phyloP scores from a whole-genome alignment of 2,329 filamentous ascomycete species.

The Calonectria honghensis region DNA sequence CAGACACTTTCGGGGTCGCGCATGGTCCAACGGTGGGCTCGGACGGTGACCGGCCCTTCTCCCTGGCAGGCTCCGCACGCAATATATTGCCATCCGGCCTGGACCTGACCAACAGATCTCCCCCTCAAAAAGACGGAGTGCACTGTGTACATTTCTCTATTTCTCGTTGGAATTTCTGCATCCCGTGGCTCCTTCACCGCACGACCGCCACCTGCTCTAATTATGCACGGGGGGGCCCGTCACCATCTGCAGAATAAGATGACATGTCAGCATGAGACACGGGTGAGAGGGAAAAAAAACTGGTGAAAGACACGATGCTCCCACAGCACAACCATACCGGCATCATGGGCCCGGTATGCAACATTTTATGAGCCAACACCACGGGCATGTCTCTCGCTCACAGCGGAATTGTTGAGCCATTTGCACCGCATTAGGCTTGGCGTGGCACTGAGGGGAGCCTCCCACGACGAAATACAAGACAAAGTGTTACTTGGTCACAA shows the following conservation, averaged over 20 bases:
- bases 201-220: slow-evolving; percentile 6
- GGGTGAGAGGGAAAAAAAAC: neutral
- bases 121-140: slow-evolving; percentile 8
- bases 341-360: slow-evolving; percentile 2
- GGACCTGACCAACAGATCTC: slow-evolving; percentile 36
- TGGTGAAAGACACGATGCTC: neutral
- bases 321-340: neutral
- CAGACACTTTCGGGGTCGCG: slow-evolving; percentile 40
- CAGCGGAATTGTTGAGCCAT: slow-evolving; percentile 14
- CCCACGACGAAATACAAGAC: neutral
- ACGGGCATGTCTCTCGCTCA: slow-evolving; percentile 3
- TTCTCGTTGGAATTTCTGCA: neutral
- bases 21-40: slow-evolving; percentile 44
- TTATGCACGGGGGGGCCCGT: neutral
- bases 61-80: slow-evolving; percentile 44
- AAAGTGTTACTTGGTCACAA: slow-evolving; percentile 14
- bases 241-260: neutral
- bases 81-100: slow-evolving; percentile 33
- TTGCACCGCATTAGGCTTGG: neutral
- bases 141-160: slow-evolving; percentile 32
- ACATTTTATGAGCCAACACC: slow-evolving; percentile 10
- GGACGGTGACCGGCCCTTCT: slow-evolving; percentile 52
- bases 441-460: neutral
- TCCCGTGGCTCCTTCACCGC: slow-evolving; percentile 12
- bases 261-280: slow-evolving; percentile 22